These are phyloP conservation scores for Clonostachys sp. DNA, from an alignment of 2,329 filamentous ascomycete genomes.

Conservation along the genomic window DNA sequence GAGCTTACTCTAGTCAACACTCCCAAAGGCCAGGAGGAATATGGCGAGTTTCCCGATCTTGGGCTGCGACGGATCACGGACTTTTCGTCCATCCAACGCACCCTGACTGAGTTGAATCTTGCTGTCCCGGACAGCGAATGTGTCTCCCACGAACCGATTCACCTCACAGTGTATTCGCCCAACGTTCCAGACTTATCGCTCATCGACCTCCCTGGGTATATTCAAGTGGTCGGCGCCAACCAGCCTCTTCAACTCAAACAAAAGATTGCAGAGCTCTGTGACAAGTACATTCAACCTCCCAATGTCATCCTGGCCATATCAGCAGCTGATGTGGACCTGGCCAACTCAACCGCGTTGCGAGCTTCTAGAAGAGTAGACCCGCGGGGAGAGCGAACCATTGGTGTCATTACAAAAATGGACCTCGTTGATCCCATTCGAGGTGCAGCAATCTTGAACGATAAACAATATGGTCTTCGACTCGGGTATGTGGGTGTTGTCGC, in stretches of 20 bases:
- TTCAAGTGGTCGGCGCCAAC: conserved; percentile 88
- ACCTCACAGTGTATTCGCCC: conserved; percentile 90
- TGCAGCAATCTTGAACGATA: conserved; percentile 73
- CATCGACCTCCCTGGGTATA: conserved; percentile 95
- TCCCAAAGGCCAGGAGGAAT: conserved; percentile 79
- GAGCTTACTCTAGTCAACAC: conserved; percentile 96
- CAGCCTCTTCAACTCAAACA: conserved; percentile 90
- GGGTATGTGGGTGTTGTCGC: conserved; percentile 96
- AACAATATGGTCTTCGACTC: conserved; percentile 89
- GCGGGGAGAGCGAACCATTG: conserved; percentile 91
- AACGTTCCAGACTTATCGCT: conserved; percentile 93
- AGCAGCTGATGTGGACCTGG: conserved; percentile 92
- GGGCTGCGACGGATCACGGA: conserved; percentile 87
- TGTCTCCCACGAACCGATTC: conserved; percentile 94
- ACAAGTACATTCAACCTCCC: conserved; percentile 95
- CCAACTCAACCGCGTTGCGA: conserved; percentile 88
- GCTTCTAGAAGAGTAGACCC: conserved; percentile 91
- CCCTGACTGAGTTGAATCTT: conserved; percentile 88
- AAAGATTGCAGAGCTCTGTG: conserved; percentile 92
- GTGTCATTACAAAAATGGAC: conserved; percentile 99
- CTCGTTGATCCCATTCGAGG: conserved; percentile 82
- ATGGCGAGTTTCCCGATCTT: conserved; percentile 92
- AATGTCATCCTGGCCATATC: conserved; percentile 98
- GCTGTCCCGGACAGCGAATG: conserved; percentile 89
- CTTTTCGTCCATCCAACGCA: conserved; percentile 88